phyloP scores from a whole-genome alignment of 2,329 filamentous ascomycete genomes.

The Dactylonectria macrodidyma region DNA sequence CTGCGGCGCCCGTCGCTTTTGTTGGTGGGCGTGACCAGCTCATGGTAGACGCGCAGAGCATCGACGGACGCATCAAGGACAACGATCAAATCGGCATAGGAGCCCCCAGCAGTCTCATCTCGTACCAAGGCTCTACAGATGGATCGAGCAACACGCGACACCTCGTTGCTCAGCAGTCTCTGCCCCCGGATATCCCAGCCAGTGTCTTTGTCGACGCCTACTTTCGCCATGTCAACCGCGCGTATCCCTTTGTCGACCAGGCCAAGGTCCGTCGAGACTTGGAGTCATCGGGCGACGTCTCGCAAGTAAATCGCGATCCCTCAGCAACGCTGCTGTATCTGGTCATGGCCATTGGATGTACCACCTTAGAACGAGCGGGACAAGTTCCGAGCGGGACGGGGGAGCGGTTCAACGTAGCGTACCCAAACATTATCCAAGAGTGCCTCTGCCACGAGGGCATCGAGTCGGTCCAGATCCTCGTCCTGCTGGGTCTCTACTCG shows the following conservation, averaged over 20 bases:
- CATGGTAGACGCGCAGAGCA: constrained; percentile 27
- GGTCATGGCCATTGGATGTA: constrained; percentile 63
- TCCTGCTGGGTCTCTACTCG: constrained; percentile 60
- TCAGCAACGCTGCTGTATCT: constrained; percentile 56
- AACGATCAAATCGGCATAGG: constrained; percentile 40
- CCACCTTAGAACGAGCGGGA: constrained; percentile 59
- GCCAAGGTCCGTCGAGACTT: constrained; percentile 53
- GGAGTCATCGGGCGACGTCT: constrained; percentile 49
- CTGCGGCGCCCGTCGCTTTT: constrained; percentile 14
- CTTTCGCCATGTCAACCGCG: constrained; percentile 61
- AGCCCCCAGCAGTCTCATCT: constrained; percentile 40
- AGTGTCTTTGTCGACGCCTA: constrained; percentile 60
- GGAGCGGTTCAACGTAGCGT: constrained; percentile 55
- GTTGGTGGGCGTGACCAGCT: constrained; percentile 29
- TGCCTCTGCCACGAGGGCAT: constrained; percentile 55
- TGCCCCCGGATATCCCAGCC: constrained; percentile 46
- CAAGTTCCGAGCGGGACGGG: constrained; percentile 54
- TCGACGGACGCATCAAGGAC: constrained; percentile 36
- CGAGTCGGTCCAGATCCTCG: constrained; percentile 58
- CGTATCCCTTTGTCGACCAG: constrained; percentile 62
- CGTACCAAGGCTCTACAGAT: constrained; percentile 42
- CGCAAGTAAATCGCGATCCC: constrained; percentile 46
- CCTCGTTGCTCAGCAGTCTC: constrained; percentile 36
- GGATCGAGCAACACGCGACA: constrained; percentile 33
- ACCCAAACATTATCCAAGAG: constrained; percentile 58